Conservation (phyloP, 208 protist genomes). For the Phytomonas serpens region DNA sequence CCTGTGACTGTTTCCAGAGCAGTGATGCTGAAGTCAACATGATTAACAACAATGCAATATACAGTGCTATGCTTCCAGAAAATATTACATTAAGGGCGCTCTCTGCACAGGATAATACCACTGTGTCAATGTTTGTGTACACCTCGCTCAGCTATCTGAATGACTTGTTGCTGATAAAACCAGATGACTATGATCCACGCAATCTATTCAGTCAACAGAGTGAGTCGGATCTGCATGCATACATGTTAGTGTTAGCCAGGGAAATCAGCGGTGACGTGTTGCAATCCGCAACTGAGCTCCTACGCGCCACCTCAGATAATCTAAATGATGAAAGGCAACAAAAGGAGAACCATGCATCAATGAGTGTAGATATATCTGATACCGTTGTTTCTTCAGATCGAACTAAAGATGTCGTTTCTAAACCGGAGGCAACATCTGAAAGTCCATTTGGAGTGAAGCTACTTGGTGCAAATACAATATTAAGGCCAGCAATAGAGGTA, state of each 20-base stretch:
- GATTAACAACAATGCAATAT: constrained; percentile 22
- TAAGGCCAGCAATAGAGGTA: background rate
- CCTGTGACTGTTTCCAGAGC: background rate
- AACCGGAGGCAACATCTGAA: background rate
- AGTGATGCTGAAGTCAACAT: background rate
- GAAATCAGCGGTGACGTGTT: background rate
- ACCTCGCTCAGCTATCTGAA: constrained; percentile 56
- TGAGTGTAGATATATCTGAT: background rate
- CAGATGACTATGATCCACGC: constrained; percentile 70
- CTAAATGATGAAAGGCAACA: background rate
- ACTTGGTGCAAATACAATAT: background rate
- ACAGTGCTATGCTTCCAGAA: background rate
- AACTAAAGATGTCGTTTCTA: background rate
- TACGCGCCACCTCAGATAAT: background rate
- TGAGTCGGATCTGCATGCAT: constrained; percentile 28
- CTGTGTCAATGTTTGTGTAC: constrained; percentile 56
- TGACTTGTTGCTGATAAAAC: constrained; percentile 57
- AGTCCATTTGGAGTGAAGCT: background rate
- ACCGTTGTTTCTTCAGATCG: background rate
- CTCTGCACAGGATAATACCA: constrained; percentile 43
- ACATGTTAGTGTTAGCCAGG: constrained; percentile 14
- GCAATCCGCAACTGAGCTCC: background rate
- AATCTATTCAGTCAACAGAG: constrained; percentile 60
- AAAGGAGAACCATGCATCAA: background rate
- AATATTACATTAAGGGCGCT: constrained; percentile 32